Evolutionary conservation across 768 basidiomycete genomes (phyloP).

Genomic region (Mycena maculata): DNA sequence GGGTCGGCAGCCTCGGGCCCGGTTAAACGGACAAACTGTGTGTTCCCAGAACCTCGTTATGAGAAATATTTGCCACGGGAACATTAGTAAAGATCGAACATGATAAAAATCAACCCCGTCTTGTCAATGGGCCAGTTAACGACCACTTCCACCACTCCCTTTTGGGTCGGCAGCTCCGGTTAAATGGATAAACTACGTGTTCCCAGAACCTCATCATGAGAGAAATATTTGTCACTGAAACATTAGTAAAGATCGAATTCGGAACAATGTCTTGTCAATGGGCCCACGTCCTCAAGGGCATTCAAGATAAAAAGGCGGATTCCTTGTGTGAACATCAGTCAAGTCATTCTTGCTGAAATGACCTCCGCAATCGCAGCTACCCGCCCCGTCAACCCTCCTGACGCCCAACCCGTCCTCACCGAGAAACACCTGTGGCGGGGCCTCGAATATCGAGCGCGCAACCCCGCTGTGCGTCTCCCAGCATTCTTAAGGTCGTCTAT

Average conservation of each 20-base stretch:
- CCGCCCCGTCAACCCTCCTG: slow-evolving; percentile 20
- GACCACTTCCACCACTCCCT: slow-evolving; percentile 3
- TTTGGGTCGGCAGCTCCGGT: slow-evolving; percentile 12
- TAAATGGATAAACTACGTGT: slow-evolving; percentile 3
- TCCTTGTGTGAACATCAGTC: background rate
- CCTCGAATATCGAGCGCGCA: slow-evolving; percentile 18
- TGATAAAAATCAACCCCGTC: background rate
- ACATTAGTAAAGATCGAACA: slow-evolving; percentile 8
- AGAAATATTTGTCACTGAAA: slow-evolving; percentile 9
- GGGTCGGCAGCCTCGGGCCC: slow-evolving; percentile 4
- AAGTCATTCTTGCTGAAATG: slow-evolving; percentile 1
- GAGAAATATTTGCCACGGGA: slow-evolving; percentile 3
- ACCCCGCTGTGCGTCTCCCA: slow-evolving; percentile 13
- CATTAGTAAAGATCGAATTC: slow-evolving; percentile 9
- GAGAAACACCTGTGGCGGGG: slow-evolving; percentile 22
- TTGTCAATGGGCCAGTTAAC: slow-evolving; percentile 1
- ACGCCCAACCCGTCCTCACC: slow-evolving; percentile 13
- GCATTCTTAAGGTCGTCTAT: slow-evolving; percentile 8
- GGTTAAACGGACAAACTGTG: slow-evolving; percentile 3
- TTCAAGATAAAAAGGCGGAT: background rate
- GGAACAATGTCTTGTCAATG: slow-evolving; percentile 11
- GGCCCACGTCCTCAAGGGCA: slow-evolving; percentile 4
- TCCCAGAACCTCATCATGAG: background rate
- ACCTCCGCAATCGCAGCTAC: slow-evolving; percentile 6
- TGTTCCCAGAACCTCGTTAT: background rate